Base-by-base conservation (phyloP, 2,329 filamentous ascomycete genomes). In the Colletotrichum orchidophilum region DNA sequence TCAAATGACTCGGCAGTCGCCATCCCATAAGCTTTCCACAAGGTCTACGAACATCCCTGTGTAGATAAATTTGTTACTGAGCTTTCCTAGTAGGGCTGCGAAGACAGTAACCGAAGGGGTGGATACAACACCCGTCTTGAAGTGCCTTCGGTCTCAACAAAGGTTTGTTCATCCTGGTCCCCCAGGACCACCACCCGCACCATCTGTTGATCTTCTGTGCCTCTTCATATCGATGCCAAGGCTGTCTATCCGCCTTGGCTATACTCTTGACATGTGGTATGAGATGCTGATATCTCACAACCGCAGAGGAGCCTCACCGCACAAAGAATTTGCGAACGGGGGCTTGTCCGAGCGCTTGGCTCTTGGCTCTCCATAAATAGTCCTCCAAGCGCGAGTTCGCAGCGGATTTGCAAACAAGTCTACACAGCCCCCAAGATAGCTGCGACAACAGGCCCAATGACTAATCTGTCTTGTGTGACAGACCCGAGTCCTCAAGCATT, bases 111-210 rank as follows among this genome's bases (percentile, higher is more conserved):
- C 35, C n/a, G 27, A 26, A 21, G 12, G 8, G 21, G 13, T 13
- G 33, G 33, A 61, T 21, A 35, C 61, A 53, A 39, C n/a, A 35
- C 31, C 61, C 13, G 13, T 42, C 58, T 62, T 68, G 69, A 68
- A 15, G 53, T 68, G 69, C 26, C 52, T 71, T 49, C 53, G 52
- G 68, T 71, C 69, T 68, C 68, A 63, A 53, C 24, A 26, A 26
- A 53, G 3, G 39, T 12, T 26, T 33, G 39, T 52, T 5, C 39
- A 52, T 53, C 50, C 13, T 63, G 31, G 68, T 46, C 13, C 11
- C n/a, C 18, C 7, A 46, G 39, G 39, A 46, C 18, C 18, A 11
- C 6, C 39, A 21, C 39, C 18, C 7, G 18, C 39, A 46, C 39
- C 39, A 46, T 46, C 39, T 46, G 3, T 46, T 46, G 39, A 46